Evolutionary conservation across 2,329 filamentous ascomycete species (phyloP).

Genomic region (Microcera coccophila): DNA sequence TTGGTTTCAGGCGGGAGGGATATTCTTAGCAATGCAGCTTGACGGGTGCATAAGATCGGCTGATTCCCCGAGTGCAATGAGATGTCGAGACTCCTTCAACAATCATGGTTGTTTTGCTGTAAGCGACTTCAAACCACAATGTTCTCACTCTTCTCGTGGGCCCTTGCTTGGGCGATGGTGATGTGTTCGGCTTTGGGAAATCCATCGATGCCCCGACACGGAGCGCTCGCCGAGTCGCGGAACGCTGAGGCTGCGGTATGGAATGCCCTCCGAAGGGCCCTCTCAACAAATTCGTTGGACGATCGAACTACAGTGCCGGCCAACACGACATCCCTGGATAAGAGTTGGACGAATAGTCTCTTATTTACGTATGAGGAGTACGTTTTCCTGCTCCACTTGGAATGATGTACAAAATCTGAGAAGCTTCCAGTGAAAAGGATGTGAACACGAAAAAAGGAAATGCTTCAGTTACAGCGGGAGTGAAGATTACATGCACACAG

Average conservation of each 20-base stretch:
- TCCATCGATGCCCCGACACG: neutral
- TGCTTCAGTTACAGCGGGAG: conserved; percentile 2
- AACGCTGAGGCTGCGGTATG: too few relatives aligned
- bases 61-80: neutral
- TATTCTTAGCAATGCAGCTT: neutral
- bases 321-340: conserved; percentile 7
- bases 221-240: neutral
- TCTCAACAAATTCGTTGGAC: neutral
- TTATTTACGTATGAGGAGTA: conserved; percentile 6
- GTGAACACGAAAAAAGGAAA: conserved; percentile 4
- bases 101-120: neutral
- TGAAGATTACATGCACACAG: conserved; percentile 17
- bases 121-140: too few relatives aligned
- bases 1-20: neutral
- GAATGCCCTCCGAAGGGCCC: neutral
- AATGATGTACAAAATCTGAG: neutral
- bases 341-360: conserved; percentile 7
- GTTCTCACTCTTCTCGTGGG: too few relatives aligned
- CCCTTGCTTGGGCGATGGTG: too few relatives aligned
- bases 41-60: neutral
- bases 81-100: neutral
- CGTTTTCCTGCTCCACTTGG: neutral
- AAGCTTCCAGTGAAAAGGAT: conserved; percentile 2
- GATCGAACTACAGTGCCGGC: neutral
- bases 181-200: neutral